These are phyloP conservation scores for Blastobotrys peoriensis DNA, from an alignment of 805 yeast species.

Conservation along the genomic window DNA sequence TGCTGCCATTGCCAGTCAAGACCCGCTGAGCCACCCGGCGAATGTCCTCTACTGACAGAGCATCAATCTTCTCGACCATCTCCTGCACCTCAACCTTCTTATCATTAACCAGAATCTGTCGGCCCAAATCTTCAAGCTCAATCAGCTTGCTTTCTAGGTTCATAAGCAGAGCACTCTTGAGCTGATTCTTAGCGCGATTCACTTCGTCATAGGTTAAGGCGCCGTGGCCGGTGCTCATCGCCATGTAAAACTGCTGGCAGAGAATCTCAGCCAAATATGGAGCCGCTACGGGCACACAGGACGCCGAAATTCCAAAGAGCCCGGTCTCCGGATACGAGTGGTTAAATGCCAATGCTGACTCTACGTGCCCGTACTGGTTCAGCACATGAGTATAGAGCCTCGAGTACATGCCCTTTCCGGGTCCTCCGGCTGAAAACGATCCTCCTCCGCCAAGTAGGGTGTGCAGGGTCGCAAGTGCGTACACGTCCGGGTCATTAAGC, in stretches of 20 bases:
- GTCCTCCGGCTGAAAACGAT: conserved; percentile 97
- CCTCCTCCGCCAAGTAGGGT: conserved; percentile 95
- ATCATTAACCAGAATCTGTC: conserved; percentile 86
- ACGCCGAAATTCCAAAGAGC: conserved; percentile 78
- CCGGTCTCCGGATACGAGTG: conserved; percentile 90
- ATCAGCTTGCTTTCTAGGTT: conserved; percentile 88
- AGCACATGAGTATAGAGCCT: conserved; percentile 85
- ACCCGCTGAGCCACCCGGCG: conserved; percentile 68
- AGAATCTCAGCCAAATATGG: conserved; percentile 75
- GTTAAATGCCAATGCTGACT: conserved; percentile 80
- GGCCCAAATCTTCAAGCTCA: conserved; percentile 91
- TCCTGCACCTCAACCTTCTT: conserved; percentile 67
- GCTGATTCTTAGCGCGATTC: conserved; percentile 84
- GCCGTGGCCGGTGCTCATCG: conserved; percentile 49
- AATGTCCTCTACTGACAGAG: conserved; percentile 61
- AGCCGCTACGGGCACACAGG: conserved; percentile 84
- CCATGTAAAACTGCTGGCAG: conserved; percentile 52
- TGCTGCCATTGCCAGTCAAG: conserved; percentile 56
- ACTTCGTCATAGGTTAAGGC: conserved; percentile 70
- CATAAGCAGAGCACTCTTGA: conserved; percentile 82
- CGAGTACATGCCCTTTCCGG: conserved; percentile 98
- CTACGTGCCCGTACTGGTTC: conserved; percentile 87
- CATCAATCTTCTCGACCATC: conserved; percentile 73
- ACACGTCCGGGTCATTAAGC: conserved; percentile 76
- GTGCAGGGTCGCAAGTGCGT: conserved; percentile 85